These are phyloP conservation scores for Lactifluus volemus DNA, from an alignment of 768 basidiomycete species.

Conservation along the genomic window DNA sequence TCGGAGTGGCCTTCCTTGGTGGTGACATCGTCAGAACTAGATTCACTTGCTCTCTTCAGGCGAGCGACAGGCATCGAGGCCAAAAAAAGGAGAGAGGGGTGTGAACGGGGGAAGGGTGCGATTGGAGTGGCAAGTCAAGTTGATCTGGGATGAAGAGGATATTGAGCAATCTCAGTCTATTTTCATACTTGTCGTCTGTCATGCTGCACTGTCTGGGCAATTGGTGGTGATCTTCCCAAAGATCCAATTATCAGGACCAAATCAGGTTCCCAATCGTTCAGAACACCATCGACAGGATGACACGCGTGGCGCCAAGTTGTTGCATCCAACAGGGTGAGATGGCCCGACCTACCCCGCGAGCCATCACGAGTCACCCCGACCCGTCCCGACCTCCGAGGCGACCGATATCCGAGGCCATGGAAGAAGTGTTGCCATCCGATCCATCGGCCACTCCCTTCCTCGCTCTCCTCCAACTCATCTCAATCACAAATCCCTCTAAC, in stretches of 20 bases:
- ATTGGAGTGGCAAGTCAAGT: constrained; percentile 17
- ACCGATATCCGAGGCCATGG: not conserved
- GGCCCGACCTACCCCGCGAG: not conserved
- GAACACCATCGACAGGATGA: constrained; percentile 12
- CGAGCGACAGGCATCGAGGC: constrained; percentile 55
- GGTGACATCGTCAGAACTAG: constrained; percentile 49
- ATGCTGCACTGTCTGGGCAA: constrained; percentile 16
- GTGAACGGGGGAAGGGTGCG: constrained; percentile 23
- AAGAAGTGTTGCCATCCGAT: not conserved
- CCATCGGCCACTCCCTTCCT: not conserved
- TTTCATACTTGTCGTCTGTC: constrained; percentile 20
- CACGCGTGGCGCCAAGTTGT: constrained; percentile 3
- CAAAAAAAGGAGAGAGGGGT: not conserved
- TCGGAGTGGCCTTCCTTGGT: constrained; percentile 49
- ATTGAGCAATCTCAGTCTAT: constrained; percentile 19
- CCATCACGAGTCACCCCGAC: constrained; percentile 10
- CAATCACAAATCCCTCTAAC: not conserved
- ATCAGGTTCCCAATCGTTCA: constrained; percentile 15
- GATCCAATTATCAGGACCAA: constrained; percentile 21
- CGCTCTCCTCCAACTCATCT: not conserved
- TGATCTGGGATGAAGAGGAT: constrained; percentile 1
- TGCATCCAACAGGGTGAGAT: constrained; percentile 1
- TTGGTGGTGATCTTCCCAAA: constrained; percentile 13
- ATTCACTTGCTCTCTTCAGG: constrained; percentile 56
- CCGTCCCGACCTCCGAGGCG: constrained; percentile 8